A percentile compares a stretch with the other conserved stretches of the same genome.
phyloP scores from a whole-genome alignment of 495 filamentous ascomycete genomes.

The Trypethelium eluteriae region DNA sequence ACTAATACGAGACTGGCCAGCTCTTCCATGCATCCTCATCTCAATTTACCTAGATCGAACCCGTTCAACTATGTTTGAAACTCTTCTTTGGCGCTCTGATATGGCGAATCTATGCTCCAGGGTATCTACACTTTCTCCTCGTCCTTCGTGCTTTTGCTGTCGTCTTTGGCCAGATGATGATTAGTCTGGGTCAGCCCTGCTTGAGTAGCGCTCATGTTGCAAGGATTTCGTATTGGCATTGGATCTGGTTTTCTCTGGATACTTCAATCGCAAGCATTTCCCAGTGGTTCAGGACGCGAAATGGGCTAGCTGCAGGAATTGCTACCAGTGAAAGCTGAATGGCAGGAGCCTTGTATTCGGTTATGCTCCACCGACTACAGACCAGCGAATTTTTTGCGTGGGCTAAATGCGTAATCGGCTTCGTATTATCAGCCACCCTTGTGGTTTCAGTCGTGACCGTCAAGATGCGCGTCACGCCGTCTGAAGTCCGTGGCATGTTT shows the following conservation, averaged over 20 bases:
- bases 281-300: slow-evolving; percentile 11
- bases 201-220: slow-evolving; percentile 3
- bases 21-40: background rate
- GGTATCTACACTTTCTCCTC: background rate
- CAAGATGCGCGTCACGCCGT: slow-evolving; percentile 43
- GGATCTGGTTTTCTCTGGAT: background rate
- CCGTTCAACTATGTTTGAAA: background rate
- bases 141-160: background rate
- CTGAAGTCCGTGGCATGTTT: slow-evolving; percentile 30
- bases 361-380: slow-evolving; percentile 54
- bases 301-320: slow-evolving; percentile 8
- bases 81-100: background rate
- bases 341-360: slow-evolving; percentile 52
- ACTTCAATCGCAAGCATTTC: slow-evolving; percentile 1
- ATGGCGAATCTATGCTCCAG: background rate
- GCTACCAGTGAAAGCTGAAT: slow-evolving; percentile 9
- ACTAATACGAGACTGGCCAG: background rate
- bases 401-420: slow-evolving; percentile 47
- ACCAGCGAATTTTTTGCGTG: slow-evolving; percentile 53
- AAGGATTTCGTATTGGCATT: slow-evolving; percentile 6
- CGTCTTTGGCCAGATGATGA: slow-evolving; percentile 3
- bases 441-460: slow-evolving; percentile 48
- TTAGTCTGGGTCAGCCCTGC: background rate
- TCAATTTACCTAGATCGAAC: background rate
- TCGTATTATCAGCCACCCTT: slow-evolving; percentile 39